Conservation (phyloP, 768 basidiomycete species). For the Boletus pseudo-olivaceus region DNA sequence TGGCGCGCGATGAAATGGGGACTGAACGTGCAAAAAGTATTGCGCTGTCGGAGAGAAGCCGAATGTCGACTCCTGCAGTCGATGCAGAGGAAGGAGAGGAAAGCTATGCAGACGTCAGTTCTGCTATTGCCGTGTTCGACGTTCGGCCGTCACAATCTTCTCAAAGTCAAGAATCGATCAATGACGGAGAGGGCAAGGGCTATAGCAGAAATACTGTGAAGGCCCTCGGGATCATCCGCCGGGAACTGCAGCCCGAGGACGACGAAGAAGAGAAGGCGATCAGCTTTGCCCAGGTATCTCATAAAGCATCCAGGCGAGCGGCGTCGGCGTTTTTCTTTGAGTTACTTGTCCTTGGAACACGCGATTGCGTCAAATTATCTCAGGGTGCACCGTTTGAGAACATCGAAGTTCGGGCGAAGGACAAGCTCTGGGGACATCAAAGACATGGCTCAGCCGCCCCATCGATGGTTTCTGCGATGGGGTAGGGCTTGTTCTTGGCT, state of each 20-base stretch:
- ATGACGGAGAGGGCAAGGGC: constrained; percentile 59
- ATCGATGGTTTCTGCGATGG: constrained; percentile 46
- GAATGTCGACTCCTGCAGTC: constrained; percentile 63
- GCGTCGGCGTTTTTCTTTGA: constrained; percentile 99
- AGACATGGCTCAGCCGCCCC: constrained; percentile 40
- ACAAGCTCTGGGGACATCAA: constrained; percentile 80
- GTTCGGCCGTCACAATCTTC: constrained; percentile 51
- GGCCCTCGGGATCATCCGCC: constrained; percentile 71
- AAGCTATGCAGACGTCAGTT: constrained; percentile 63
- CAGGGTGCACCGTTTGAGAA: constrained; percentile 79
- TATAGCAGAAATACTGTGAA: constrained; percentile 90
- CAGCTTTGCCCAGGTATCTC: constrained; percentile 75
- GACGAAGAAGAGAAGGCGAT: constrained; percentile 56
- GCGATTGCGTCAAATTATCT: constrained; percentile 80
- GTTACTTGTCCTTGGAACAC: constrained; percentile 87
- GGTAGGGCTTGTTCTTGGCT: constrained; percentile 12
- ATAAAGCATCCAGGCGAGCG: constrained; percentile 87
- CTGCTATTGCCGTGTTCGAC: constrained; percentile 83
- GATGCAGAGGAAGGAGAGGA: constrained; percentile 64
- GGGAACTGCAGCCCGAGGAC: constrained; percentile 59
- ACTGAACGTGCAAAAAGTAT: constrained; percentile 45
- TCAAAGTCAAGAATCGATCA: constrained; percentile 43
- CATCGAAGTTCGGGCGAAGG: constrained; percentile 78
- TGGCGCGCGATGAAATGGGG: constrained; percentile 31
- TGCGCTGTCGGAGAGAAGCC: constrained; percentile 54